Percentiles rank a stretch among this genome's conserved stretches.
Conservation (phyloP, 225 moss, liverwort and hornwort species). For the Climacium dendroides region DNA sequence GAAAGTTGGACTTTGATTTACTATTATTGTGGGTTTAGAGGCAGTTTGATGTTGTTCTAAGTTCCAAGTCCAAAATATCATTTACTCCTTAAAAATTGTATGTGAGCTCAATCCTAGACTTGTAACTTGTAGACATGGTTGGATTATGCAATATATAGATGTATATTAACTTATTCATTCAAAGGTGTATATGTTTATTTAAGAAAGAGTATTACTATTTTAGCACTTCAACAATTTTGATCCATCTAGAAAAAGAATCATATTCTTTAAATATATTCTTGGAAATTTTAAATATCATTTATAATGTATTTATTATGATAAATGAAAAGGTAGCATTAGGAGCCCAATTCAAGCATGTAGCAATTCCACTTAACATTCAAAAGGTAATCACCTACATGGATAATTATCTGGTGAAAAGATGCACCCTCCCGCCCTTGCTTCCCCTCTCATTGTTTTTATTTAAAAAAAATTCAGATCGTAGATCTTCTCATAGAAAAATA, state of each 20-base stretch:
- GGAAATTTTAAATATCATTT: background rate
- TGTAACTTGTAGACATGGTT: background rate
- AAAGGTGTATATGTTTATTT: background rate
- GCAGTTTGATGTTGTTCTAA: background rate
- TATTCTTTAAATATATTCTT: background rate
- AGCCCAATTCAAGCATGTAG: background rate
- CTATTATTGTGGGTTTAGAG: rapidly evolving
- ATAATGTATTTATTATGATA: too few species aligned
- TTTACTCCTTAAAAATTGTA: background rate
- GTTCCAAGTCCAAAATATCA: background rate
- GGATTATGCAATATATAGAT: background rate
- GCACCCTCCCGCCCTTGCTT: too few species aligned
- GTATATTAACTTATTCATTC: background rate
- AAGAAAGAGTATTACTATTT: background rate
- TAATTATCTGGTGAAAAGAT: too few species aligned
- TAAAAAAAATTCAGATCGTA: too few species aligned
- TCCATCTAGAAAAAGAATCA: background rate
- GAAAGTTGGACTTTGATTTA: too few species aligned
- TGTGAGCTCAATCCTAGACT: rapidly evolving
- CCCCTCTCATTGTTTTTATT: too few species aligned
- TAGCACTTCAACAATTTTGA: background rate
- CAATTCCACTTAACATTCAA: background rate
- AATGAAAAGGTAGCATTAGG: background rate
- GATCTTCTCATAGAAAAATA: too few species aligned
- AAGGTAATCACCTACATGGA: background rate